These are phyloP conservation scores for Plantago lanceolata DNA, from an alignment of 305 asterid genomes.

Conservation along the genomic window DNA sequence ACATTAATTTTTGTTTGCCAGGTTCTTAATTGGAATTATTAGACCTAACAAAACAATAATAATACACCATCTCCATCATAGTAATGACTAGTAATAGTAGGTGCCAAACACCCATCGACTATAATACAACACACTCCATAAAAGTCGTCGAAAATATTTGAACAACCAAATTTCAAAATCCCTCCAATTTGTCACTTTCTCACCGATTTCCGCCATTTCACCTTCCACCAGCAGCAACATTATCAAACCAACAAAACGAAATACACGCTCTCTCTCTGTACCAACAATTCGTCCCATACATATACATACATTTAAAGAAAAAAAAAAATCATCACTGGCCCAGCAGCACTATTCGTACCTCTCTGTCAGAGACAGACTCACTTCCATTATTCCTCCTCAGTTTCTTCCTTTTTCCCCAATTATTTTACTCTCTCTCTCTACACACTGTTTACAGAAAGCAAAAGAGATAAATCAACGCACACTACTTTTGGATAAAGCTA, in stretches of 20 bases:
- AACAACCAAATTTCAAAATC: constrained; percentile 18
- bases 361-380: neutral
- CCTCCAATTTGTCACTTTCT: constrained; percentile 28
- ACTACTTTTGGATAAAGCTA: neutral
- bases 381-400: constrained; percentile 15
- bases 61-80: too few species aligned
- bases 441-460: neutral
- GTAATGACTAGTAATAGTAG: neutral
- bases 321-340: neutral
- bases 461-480: constrained; percentile 10
- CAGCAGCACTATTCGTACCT: neutral
- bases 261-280: constrained; percentile 16
- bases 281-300: constrained; percentile 17
- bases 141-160: constrained; percentile 2
- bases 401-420: neutral
- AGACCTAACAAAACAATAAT: too few species aligned
- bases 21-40: too few species aligned
- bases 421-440: constrained; percentile 30
- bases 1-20: too few species aligned
- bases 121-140: neutral
- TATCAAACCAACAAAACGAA: neutral
- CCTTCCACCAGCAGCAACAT: constrained; percentile 1
- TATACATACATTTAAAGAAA: neutral
- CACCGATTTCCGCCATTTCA: constrained; percentile 35
- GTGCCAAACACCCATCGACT: neutral